phyloP scores from a whole-genome alignment of 2,329 filamentous ascomycete species.

The Colletotrichum tanaceti region DNA sequence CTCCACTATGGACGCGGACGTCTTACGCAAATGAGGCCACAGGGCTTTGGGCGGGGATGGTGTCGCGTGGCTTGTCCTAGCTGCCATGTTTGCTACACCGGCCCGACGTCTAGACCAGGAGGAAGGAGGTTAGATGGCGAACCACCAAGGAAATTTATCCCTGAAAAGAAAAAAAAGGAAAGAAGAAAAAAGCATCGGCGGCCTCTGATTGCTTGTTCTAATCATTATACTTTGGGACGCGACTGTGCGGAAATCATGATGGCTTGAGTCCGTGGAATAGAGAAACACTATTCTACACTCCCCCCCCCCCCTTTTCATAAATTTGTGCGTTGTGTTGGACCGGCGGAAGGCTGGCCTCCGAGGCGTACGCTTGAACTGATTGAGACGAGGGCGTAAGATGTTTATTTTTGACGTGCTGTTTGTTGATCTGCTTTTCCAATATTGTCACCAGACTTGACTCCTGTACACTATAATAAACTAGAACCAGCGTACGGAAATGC shows the following conservation, averaged over 20 bases:
- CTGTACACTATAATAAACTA: too few relatives aligned
- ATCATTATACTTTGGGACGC: not conserved
- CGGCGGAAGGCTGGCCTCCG: not conserved
- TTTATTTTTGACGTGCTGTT: not conserved
- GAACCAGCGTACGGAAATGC: too few relatives aligned
- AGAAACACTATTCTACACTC: not conserved
- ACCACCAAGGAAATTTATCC: not conserved
- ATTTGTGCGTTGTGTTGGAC: not conserved
- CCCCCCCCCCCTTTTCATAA: too few relatives aligned
- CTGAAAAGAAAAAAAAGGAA: too few relatives aligned
- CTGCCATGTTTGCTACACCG: conserved; percentile 6
- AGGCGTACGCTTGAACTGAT: not conserved
- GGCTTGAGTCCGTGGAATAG: not conserved
- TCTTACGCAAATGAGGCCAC: conserved; percentile 12
- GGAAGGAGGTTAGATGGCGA: not conserved
- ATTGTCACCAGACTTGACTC: not conserved
- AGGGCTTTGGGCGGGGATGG: conserved; percentile 16
- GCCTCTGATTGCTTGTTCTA: not conserved
- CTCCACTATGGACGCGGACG: not conserved
- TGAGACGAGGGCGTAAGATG: not conserved
- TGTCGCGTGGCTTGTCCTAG: conserved; percentile 26
- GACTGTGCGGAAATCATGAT: not conserved
- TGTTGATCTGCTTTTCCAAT: not conserved
- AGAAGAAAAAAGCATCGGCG: not conserved
- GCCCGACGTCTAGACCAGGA: not conserved